Evolutionary conservation across 306 rosid genomes (phyloP).

Genomic region (Sicyos edulis): DNA sequence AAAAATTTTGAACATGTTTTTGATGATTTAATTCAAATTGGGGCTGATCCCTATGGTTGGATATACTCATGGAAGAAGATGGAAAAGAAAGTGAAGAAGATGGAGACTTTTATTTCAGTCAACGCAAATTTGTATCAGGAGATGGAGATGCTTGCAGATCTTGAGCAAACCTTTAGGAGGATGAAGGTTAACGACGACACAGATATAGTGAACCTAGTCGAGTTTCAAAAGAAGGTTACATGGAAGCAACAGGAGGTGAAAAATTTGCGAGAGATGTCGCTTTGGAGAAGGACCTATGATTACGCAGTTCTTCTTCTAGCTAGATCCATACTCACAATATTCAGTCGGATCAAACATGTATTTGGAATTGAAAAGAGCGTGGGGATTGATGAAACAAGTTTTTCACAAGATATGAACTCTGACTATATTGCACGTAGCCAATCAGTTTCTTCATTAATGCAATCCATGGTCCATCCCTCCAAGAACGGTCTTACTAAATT

Average conservation of each 20-base stretch:
- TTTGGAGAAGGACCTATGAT: slow-evolving; percentile 85
- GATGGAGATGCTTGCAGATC: slow-evolving; percentile 84
- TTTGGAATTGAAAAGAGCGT: slow-evolving; percentile 54
- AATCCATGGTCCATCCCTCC: slow-evolving; percentile 46
- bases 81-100: slow-evolving; percentile 81
- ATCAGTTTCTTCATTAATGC: slow-evolving; percentile 67
- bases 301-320: slow-evolving; percentile 60
- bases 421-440: slow-evolving; percentile 52
- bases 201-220: slow-evolving; percentile 41
- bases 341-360: slow-evolving; percentile 60
- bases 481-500: slow-evolving; percentile 51
- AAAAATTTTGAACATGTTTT: slow-evolving; percentile 53
- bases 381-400: slow-evolving; percentile 34
- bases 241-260: slow-evolving; percentile 82
- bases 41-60: slow-evolving; percentile 68
- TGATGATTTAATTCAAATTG: slow-evolving; percentile 43
- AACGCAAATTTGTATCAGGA: slow-evolving; percentile 87
- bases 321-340: slow-evolving; percentile 70
- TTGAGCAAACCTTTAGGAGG: slow-evolving; percentile 73
- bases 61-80: slow-evolving; percentile 57
- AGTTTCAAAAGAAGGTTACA: slow-evolving; percentile 70
- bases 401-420: slow-evolving; percentile 34
- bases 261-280: slow-evolving; percentile 53
- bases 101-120: slow-evolving; percentile 68
- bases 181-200: slow-evolving; percentile 57